Percentiles rank a stretch among this genome's conserved stretches.
phyloP scores from a whole-genome alignment of 2,329 filamentous ascomycete genomes.

The Aureobasidium vineae region DNA sequence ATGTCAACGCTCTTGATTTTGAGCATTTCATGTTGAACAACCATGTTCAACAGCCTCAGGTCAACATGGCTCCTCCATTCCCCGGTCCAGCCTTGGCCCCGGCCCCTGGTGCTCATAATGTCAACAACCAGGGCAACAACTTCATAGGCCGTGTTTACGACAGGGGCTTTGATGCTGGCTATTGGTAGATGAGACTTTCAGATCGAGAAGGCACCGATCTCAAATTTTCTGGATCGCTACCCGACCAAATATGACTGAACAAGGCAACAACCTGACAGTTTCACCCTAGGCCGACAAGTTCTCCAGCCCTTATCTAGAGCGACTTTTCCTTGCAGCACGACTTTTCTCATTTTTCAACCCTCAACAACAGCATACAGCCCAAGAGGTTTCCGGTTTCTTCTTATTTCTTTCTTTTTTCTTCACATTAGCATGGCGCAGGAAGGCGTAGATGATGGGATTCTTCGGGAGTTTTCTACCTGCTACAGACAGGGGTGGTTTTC shows the following conservation, averaged over 20 bases:
- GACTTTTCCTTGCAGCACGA: background rate
- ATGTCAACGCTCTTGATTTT: too few relatives aligned
- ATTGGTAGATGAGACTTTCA: background rate
- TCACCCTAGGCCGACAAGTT: background rate
- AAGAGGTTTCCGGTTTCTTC: background rate
- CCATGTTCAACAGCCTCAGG: background rate
- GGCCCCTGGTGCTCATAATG: background rate
- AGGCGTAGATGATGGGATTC: background rate
- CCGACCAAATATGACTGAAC: background rate
- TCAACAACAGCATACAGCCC: background rate
- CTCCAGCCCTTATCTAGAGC: background rate
- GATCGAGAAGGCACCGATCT: background rate
- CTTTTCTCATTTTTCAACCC: too few relatives aligned
- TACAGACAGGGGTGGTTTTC: background rate
- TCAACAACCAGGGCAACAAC: background rate
- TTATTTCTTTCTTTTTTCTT: background rate
- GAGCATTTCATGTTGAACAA: background rate
- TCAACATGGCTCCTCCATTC: background rate
- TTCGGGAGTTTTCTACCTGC: background rate
- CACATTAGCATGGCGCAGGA: background rate
- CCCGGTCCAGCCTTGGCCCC: background rate
- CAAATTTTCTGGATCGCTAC: too few relatives aligned
- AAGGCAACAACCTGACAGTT: background rate
- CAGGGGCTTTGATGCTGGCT: background rate
- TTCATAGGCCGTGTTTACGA: background rate